phyloP scores from a whole-genome alignment of 345 rosid genomes.

The Toxicodendron radicans region DNA sequence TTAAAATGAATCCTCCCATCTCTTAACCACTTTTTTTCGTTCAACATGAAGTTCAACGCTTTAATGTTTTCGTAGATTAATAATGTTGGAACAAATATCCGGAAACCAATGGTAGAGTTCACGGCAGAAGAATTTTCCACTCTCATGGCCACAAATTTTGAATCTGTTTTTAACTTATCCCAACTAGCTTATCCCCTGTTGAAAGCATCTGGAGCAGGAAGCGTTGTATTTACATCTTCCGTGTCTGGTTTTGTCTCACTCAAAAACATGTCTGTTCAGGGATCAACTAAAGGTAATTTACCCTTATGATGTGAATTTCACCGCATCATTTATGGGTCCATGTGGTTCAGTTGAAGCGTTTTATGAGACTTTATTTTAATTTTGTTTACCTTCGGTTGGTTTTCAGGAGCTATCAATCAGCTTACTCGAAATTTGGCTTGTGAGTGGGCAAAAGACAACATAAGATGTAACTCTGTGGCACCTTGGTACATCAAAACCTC shows the following conservation, averaged over 20 bases:
- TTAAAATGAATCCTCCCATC: background rate
- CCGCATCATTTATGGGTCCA: background rate
- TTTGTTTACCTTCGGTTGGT: conserved; percentile 17
- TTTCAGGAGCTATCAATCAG: conserved; percentile 72
- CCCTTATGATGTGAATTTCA: background rate
- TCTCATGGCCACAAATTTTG: conserved; percentile 67
- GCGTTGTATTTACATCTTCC: conserved; percentile 72
- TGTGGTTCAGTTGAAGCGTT: background rate
- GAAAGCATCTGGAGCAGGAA: conserved; percentile 54
- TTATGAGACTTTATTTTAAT: background rate
- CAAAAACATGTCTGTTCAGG: conserved; percentile 56
- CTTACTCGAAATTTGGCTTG: conserved; percentile 74
- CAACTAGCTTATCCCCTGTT: conserved; percentile 16
- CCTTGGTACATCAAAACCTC: conserved; percentile 89
- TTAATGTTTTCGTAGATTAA: conserved; percentile 45
- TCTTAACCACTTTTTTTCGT: background rate
- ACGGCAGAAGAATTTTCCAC: conserved; percentile 53
- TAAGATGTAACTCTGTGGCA: conserved; percentile 78
- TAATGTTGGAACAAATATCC: conserved; percentile 72
- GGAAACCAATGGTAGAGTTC: conserved; percentile 66
- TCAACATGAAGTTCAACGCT: background rate
- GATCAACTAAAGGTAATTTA: conserved; percentile 40
- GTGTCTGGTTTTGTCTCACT: conserved; percentile 74
- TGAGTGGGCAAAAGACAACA: conserved; percentile 86
- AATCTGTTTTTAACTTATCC: conserved; percentile 57